Evolutionary conservation across 805 yeast genomes (phyloP).

Genomic region (Starmerella asiatica): DNA sequence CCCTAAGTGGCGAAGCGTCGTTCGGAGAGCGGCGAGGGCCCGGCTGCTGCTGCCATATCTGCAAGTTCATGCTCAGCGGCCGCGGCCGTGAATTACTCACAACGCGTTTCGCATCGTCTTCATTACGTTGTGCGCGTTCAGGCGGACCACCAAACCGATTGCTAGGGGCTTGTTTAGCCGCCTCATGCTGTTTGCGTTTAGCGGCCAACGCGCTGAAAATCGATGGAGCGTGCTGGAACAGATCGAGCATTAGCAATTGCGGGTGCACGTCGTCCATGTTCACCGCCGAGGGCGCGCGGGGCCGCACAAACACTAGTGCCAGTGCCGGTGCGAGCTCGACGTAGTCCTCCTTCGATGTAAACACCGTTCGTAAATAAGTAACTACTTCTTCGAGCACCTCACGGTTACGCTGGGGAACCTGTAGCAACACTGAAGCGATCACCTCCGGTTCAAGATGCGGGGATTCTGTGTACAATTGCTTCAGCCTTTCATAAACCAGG

Average conservation of each 20-base stretch:
- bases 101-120: neutral
- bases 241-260: slow-evolving; percentile 17
- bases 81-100: neutral
- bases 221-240: slow-evolving; percentile 18
- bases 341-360: neutral
- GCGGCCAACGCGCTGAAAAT: slow-evolving; percentile 19
- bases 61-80: slow-evolving; percentile 4
- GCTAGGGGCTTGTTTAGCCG: neutral
- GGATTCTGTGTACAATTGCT: slow-evolving; percentile 36
- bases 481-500: slow-evolving; percentile 45
- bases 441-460: slow-evolving; percentile 5
- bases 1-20: slow-evolving; percentile 2
- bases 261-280: slow-evolving; percentile 26
- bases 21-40: neutral
- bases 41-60: neutral
- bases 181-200: slow-evolving; percentile 6
- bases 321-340: slow-evolving; percentile 15
- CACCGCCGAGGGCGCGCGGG: slow-evolving; percentile 23
- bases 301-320: slow-evolving; percentile 23
- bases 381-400: slow-evolving; percentile 17
- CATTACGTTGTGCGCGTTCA: neutral
- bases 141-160: neutral
- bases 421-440: slow-evolving; percentile 19
- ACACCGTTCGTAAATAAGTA: slow-evolving; percentile 12
- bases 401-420: slow-evolving; percentile 18